Conservation (phyloP, 208 protist genomes). For the Phytomonas sp. region DNA sequence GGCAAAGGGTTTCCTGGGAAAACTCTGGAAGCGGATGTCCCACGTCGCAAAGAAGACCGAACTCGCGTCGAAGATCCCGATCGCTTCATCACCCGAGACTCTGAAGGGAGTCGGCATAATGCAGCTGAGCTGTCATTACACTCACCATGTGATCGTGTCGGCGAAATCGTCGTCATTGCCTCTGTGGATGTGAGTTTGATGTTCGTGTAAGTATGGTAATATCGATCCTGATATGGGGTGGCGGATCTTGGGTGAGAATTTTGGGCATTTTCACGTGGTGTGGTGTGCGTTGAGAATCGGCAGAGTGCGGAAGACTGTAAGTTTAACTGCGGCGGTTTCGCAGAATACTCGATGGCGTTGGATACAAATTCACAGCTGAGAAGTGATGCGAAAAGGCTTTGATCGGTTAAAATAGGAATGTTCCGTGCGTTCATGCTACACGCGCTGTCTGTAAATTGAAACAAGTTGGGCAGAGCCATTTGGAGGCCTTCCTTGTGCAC, state of each 20-base stretch:
- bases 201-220: no score
- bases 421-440: slow-evolving; percentile 12
- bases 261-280: neutral
- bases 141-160: no score
- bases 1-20: slow-evolving; percentile 27
- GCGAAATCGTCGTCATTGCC: no score
- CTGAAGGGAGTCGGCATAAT: no score
- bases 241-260: no score
- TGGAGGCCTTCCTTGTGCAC: slow-evolving; percentile 24
- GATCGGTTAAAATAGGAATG: slow-evolving; percentile 30
- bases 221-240: no score
- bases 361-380: slow-evolving; percentile 16
- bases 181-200: no score
- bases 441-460: slow-evolving; percentile 23
- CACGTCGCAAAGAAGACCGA: slow-evolving; percentile 11
- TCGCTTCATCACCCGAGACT: no score
- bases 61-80: neutral
- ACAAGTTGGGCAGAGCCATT: slow-evolving; percentile 19
- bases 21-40: neutral
- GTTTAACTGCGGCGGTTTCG: neutral
- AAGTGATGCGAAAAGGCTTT: slow-evolving; percentile 33
- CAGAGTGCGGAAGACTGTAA: slow-evolving; percentile 2
- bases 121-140: no score
- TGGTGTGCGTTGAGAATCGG: slow-evolving; percentile 12
- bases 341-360: no score